Base-by-base conservation (phyloP, 306 rosid species). In the Albizia julibrissin region DNA sequence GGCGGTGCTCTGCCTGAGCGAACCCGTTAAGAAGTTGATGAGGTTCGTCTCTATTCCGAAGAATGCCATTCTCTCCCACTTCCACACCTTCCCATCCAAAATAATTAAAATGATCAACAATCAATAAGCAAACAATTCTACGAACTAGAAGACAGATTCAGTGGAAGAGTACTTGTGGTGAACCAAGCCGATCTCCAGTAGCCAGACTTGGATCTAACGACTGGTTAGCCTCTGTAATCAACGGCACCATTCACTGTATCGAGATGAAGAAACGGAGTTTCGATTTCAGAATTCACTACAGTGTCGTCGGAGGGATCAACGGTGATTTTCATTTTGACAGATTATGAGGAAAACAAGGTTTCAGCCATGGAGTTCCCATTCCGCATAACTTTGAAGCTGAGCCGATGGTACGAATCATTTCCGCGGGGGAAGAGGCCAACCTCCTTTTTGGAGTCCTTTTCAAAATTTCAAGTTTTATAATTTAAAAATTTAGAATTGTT, bases 41-140 rank as follows among this genome's bases (percentile, higher is more conserved):
- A 87, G 87, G 81, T 87, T 87, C n/a, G 79, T 65, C 29, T 69
- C 14, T 3, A 85, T 82, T 39, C 90, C 90, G 65, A 72, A 66
- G 78, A 78, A 87, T 0, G 90, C 90, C 22, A 78, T 82, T 49
- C 83, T 84, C 90, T 15, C 80, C 83, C 27, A 82, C 70, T 77
- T 85, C 87, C 78, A 82, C 90, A 2, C 78, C 85, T 87, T 29
- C 27, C 18, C 12, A 3, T 9, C 9, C 22, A 26, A 61, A 14
- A 24, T 10, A 61, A 26, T 22, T 22, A 62, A 62, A 26, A 62
- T 3, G 34, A 61, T 61, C 18, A 75, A 14, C 2, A n/a, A 24
- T 42, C 1, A 70, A 13, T 10, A 10, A 22, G 24, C 4, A n/a
- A 4, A 2, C 6, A 40, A 29, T 64, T 14, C 3, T 18, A 4